Evolutionary conservation across 805 yeast genomes (phyloP).

Genomic region (Debaryomyces prosopidis): DNA sequence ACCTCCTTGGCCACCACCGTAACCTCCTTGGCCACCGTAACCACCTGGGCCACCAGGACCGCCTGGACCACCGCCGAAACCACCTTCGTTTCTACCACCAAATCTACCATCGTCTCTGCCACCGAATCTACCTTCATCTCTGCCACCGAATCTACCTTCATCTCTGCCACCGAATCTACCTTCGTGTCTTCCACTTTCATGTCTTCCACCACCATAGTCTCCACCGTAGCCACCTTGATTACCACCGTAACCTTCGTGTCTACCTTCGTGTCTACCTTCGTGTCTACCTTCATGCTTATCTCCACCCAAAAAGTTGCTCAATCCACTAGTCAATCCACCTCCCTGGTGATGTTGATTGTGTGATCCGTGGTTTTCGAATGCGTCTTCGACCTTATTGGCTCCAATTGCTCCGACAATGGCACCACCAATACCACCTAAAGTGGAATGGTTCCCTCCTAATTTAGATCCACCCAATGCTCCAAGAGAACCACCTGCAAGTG

Average conservation of each 20-base stretch:
- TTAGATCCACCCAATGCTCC: slow-evolving; percentile 56
- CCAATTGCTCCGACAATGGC: slow-evolving; percentile 56
- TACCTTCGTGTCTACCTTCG: background rate
- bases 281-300: slow-evolving; percentile 1
- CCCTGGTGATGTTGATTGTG: slow-evolving; percentile 13
- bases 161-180: slow-evolving; percentile 15
- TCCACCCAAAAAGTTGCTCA: background rate
- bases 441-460: slow-evolving; percentile 40
- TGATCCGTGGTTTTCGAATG: slow-evolving; percentile 22
- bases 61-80: slow-evolving; percentile 9
- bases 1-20: slow-evolving; percentile 14
- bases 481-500: slow-evolving; percentile 51
- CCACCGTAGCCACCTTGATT: slow-evolving; percentile 4
- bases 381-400: slow-evolving; percentile 51
- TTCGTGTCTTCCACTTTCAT: slow-evolving; percentile 10
- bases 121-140: slow-evolving; percentile 5
- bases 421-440: slow-evolving; percentile 50
- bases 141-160: slow-evolving; percentile 9
- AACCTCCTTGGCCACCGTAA: slow-evolving; percentile 18
- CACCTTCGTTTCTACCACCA: slow-evolving; percentile 7
- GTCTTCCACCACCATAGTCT: slow-evolving; percentile 7
- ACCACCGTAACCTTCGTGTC: slow-evolving; percentile 8
- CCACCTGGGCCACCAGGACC: slow-evolving; percentile 8
- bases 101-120: slow-evolving; percentile 3
- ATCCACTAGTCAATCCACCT: slow-evolving; percentile 13